Percentiles rank a stretch among this genome's conserved stretches.
Conservation (phyloP, 108 stramenopile species). For the Pseudonitzschia multistriata region DNA sequence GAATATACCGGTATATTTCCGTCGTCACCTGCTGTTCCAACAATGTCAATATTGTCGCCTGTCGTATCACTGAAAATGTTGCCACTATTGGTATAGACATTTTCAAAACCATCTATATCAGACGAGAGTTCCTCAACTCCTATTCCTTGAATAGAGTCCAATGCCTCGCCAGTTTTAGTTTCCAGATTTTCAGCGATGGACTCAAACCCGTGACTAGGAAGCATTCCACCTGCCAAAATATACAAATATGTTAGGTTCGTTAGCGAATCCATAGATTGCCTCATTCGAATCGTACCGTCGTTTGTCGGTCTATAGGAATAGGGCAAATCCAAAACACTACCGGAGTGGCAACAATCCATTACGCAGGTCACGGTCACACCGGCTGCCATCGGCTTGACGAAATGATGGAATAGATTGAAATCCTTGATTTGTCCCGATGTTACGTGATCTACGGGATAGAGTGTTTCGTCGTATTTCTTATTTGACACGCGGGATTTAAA, state of each 20-base stretch:
- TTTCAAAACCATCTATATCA: not conserved
- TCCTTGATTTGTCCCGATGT: conserved; percentile 73
- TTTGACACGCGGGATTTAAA: not conserved
- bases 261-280: conserved; percentile 13
- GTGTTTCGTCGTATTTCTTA: conserved; percentile 76
- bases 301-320: conserved; percentile 8
- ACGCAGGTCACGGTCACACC: conserved; percentile 66
- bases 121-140: conserved; percentile 17
- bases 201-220: conserved; percentile 9
- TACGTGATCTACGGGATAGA: conserved; percentile 77
- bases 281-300: conserved; percentile 19
- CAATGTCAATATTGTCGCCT: not conserved
- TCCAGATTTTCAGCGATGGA: conserved; percentile 5
- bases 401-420: conserved; percentile 63
- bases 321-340: conserved; percentile 82
- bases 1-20: not conserved
- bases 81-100: not conserved
- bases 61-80: not conserved
- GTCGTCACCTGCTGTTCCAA: not conserved
- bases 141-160: conserved; percentile 7
- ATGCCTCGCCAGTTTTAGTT: not conserved
- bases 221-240: conserved; percentile 22
- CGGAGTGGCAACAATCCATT: conserved; percentile 88
- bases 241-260: conserved; percentile 20
- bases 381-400: conserved; percentile 67